phyloP scores from a whole-genome alignment of 108 stramenopile species.

The Cyclotella baltica region DNA sequence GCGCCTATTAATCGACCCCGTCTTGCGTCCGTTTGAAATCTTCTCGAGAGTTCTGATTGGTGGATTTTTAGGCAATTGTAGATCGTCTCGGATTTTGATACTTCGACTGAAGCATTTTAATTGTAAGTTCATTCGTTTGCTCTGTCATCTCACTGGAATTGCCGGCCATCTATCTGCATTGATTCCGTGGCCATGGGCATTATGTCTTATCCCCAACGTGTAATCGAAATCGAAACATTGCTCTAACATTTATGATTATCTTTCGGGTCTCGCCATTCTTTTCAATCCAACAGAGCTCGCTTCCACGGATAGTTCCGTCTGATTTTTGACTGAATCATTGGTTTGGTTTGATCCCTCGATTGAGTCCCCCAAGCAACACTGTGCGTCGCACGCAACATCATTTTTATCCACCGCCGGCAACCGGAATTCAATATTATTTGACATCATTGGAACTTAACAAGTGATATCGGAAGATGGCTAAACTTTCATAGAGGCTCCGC shows the following conservation, averaged over 20 bases:
- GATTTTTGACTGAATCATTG: background rate
- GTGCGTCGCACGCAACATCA: background rate
- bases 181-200: no score
- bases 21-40: no score
- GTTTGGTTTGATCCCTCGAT: background rate
- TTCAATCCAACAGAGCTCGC: background rate
- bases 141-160: no score
- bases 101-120: no score
- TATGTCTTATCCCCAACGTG: background rate
- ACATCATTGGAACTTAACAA: background rate
- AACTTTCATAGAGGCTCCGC: conserved; percentile 14
- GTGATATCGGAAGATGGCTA: conserved; percentile 1
- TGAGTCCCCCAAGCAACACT: background rate
- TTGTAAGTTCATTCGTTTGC: background rate
- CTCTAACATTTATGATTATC: background rate
- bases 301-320: background rate
- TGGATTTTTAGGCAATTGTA: no score
- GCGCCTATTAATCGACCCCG: no score
- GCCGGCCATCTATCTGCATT: no score
- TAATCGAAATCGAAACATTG: no score
- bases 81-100: no score
- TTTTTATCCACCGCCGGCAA: no score
- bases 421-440: no score
- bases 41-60: no score
- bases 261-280: background rate